phyloP scores from a whole-genome alignment of 805 yeast species.

The Zygosaccharomyces bisporus region DNA sequence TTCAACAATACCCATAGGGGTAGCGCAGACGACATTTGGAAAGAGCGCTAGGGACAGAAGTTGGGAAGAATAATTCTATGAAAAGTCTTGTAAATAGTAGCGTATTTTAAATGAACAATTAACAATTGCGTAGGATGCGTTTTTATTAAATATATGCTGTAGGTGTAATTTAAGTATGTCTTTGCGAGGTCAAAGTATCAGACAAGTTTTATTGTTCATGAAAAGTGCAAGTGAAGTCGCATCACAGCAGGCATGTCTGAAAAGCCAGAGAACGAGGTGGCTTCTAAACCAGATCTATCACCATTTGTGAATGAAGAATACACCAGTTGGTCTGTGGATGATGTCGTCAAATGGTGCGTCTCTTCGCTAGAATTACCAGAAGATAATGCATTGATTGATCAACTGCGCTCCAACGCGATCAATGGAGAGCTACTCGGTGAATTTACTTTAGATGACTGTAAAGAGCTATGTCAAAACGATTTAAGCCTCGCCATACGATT shows the following conservation, averaged over 20 bases:
- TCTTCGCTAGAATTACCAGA: conserved; percentile 18
- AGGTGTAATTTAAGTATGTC: conserved; percentile 1
- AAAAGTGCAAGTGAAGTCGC: not conserved
- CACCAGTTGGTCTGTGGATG: conserved; percentile 26
- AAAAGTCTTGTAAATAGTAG: not conserved
- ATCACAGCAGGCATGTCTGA: conserved; percentile 7
- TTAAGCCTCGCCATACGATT: conserved; percentile 56
- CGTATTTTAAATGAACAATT: not conserved
- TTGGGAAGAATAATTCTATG: not conserved
- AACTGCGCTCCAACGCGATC: conserved; percentile 23
- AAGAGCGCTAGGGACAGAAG: conserved; percentile 33
- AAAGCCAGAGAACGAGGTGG: conserved; percentile 6
- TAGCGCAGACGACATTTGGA: conserved; percentile 86
- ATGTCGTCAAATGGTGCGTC: conserved; percentile 28
- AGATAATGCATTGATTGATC: conserved; percentile 16
- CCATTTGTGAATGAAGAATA: conserved; percentile 14
- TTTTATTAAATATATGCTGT: not conserved
- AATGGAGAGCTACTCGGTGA: conserved; percentile 66
- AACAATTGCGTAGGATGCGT: not conserved
- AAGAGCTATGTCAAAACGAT: conserved; percentile 61
- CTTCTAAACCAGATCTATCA: conserved; percentile 4
- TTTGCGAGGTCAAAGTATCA: conserved; percentile 2
- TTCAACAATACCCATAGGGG: conserved; percentile 58
- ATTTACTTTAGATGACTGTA: conserved; percentile 63
- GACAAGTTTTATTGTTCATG: not conserved